Base-by-base conservation (phyloP, 106 monocot genomes). In the Apostasia shenzhenica region DNA sequence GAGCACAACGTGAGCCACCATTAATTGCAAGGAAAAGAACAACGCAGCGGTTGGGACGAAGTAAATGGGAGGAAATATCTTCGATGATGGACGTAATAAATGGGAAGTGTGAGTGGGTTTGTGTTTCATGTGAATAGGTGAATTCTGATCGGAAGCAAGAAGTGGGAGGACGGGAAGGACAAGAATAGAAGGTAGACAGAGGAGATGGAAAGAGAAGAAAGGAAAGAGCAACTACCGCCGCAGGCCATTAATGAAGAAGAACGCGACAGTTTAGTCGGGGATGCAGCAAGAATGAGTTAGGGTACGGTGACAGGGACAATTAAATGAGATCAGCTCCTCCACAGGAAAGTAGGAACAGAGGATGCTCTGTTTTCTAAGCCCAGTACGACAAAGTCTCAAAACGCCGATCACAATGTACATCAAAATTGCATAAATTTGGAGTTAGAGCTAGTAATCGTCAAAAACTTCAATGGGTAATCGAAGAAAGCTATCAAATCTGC, bases 1-100 rank as follows among this genome's bases (percentile, higher is more conserved):
- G 26, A 63, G 45, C 44, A 65, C 48, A 49, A 14, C 65, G 48
- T 65, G 48, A 48, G 65, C 14, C n/a, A 26, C 14, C 46, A 65
- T 65, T 48, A 65, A 65, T 62, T 62, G 45, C 45, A 45, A 62
- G 44, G 45, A 62, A 42, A 45, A 44, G 62, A 62, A 12, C 6
- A 45, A 62, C 45, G 45, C 0, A 39, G 14, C 7, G 1, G 59
- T 2, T 6, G 59, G 41, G 40, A 59, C 41, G 41, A 40, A 40
- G 26, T 26, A 26, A 2, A 40, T 1, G 41, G 59, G 59, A 10
- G 59, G 59, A 6, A 59, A 41, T 63, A 13, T 43, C 14, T 64
- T 63, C 7, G 9, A 48, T 41, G 48, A 48, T 47, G 2, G 64
- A 64, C 11, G 64, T 14, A 65, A 48, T 65, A 65, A 65, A 65